phyloP scores from a whole-genome alignment of 768 basidiomycete species.

The Termitomyces heimii region DNA sequence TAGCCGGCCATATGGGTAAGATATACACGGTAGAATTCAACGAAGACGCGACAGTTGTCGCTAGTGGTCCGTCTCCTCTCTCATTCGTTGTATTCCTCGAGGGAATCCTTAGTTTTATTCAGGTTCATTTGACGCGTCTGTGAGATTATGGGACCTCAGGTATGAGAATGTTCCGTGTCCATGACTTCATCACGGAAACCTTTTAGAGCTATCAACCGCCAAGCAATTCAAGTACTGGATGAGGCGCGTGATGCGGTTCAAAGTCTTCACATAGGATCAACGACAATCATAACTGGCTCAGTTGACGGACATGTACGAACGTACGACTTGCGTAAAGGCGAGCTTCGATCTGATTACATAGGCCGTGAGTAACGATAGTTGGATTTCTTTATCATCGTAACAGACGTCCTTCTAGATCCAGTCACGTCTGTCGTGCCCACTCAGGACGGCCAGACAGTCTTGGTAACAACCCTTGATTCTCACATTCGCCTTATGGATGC shows the following conservation, averaged over 20 bases:
- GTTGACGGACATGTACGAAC: conserved; percentile 91
- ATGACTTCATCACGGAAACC: not conserved
- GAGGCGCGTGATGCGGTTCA: conserved; percentile 88
- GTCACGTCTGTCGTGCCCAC: conserved; percentile 82
- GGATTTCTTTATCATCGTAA: conserved; percentile 1
- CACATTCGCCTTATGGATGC: conserved; percentile 84
- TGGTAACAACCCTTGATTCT: conserved; percentile 81
- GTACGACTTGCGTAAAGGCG: conserved; percentile 93
- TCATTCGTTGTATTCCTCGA: not conserved
- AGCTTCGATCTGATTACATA: conserved; percentile 83
- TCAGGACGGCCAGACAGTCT: conserved; percentile 70
- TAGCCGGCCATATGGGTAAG: conserved; percentile 87
- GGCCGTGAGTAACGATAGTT: conserved; percentile 59
- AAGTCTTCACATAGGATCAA: conserved; percentile 59
- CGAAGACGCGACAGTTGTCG: conserved; percentile 77
- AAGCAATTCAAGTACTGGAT: conserved; percentile 85
- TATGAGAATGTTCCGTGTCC: conserved; percentile 23
- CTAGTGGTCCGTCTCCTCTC: conserved; percentile 57
- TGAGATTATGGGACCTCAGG: conserved; percentile 91
- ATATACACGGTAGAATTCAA: conserved; percentile 91
- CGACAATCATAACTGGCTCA: conserved; percentile 73
- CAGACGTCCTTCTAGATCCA: conserved; percentile 53
- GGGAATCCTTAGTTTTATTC: conserved; percentile 21
- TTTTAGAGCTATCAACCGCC: conserved; percentile 51
- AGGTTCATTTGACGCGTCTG: conserved; percentile 92